Percentiles rank a stretch among this genome's conserved stretches.
These are phyloP conservation scores for Beauveria rudraprayagi DNA, from an alignment of 2,329 filamentous ascomycete genomes.

Conservation along the genomic window DNA sequence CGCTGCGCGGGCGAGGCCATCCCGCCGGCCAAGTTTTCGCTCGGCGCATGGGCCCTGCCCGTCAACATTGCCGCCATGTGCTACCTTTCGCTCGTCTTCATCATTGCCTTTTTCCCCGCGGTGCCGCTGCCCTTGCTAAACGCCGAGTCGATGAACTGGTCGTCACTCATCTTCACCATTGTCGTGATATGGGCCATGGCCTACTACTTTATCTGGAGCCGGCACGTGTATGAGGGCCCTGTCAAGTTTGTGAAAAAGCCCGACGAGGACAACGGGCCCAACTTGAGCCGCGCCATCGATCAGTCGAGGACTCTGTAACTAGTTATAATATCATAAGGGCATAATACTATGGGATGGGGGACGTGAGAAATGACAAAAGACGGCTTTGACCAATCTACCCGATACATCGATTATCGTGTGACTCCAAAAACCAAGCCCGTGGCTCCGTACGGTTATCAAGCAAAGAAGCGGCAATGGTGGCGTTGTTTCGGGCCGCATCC, in stretches of 20 bases:
- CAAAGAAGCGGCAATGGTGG: neutral
- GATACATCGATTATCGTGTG: neutral
- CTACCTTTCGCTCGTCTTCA: constrained; percentile 36
- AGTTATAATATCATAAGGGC: neutral
- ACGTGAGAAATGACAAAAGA: neutral
- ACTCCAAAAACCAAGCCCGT: neutral
- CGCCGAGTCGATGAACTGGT: constrained; percentile 40
- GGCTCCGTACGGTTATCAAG: neutral
- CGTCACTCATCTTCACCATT: constrained; percentile 32
- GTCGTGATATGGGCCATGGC: constrained; percentile 30
- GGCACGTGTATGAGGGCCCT: constrained; percentile 11
- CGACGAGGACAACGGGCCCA: neutral
- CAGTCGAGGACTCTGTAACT: neutral
- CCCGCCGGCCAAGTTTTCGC: constrained; percentile 18
- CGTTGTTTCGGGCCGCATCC: constrained; percentile 2
- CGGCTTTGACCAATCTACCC: neutral
- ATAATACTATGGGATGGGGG: too few species aligned
- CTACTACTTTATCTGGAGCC: constrained; percentile 29
- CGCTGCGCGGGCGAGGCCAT: constrained; percentile 20
- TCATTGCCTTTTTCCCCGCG: constrained; percentile 41
- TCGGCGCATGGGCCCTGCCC: constrained; percentile 32
- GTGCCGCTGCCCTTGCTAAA: constrained; percentile 25
- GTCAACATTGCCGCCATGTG: constrained; percentile 34
- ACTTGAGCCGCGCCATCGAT: neutral
- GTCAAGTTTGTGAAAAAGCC: constrained; percentile 9